Evolutionary conservation across 2,329 filamentous ascomycete species (phyloP), one percentile per base, ranked within the genome.

Genomic region (Botrytis medusae): DNA sequence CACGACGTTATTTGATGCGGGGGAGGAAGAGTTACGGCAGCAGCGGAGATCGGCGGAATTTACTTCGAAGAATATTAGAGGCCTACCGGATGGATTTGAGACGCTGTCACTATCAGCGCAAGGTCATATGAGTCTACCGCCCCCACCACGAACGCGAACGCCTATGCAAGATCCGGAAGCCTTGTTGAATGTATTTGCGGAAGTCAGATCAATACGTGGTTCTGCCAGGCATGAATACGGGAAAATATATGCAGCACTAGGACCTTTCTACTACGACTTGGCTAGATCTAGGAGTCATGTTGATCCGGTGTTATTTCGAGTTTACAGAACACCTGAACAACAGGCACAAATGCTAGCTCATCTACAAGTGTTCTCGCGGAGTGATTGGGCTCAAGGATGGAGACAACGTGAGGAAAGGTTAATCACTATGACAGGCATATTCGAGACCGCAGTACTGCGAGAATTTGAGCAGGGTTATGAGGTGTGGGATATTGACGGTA

Each of bases 391-490:
- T 0, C 85, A 91, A 73, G 95, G 94, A 2, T 95, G 92, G 86
- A 82, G 84, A 65, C 86, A 89, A 77, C 86, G 95, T 61, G 89
- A 92, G 78, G 89, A 92, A 75, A 93, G 91, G 79, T 84, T 99
- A 32, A 85, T 88, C 54, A 88, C 87, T 37, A 94, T 97, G 87
- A 89, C 91, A 76, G 87, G 87, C 54, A 91, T 96, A 74, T 99
- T 99, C 79, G 95, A 98, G 83, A 94, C 91, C 73, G 94, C 95
- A 5, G 95, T 97, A 5, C 84, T 98, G 69, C 89, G 92, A 67
- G 96, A 99, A 81, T 99, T 99, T 77, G 93, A 97, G 82, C 92
- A 96, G 79, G 96, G 94, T 6, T 97, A 97, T 77, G 93, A 96
- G 81, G 91, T 90, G 61, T 93, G 92, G 84, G 95, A 99, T 81